A percentile compares a stretch with the other conserved stretches of the same genome.
phyloP scores from a whole-genome alignment of 2,329 filamentous ascomycete species.

The Rhinocladiella mackenziei region DNA sequence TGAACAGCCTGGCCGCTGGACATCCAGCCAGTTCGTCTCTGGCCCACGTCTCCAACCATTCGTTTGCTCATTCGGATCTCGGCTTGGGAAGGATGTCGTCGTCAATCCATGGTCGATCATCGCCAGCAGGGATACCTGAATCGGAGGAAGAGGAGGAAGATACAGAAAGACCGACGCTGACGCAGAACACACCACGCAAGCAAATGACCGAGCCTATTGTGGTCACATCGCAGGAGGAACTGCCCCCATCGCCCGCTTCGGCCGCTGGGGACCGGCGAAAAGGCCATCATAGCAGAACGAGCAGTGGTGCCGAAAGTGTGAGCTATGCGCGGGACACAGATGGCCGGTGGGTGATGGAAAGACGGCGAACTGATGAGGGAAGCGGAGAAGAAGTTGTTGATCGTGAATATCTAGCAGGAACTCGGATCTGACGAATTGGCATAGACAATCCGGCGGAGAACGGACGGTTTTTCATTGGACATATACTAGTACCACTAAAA shows the following conservation, averaged over 20 bases:
- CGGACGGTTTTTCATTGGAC: too few relatives aligned
- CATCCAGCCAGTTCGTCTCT: constrained; percentile 38
- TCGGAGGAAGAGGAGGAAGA: constrained; percentile 31
- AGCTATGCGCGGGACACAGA: constrained; percentile 35
- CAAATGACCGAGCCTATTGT: constrained; percentile 14
- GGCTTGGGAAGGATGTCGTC: constrained; percentile 12
- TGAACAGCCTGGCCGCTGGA: constrained; percentile 50
- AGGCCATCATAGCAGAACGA: constrained; percentile 34
- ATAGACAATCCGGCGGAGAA: too few relatives aligned
- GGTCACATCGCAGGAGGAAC: constrained; percentile 24
- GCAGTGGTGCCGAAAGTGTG: constrained; percentile 37
- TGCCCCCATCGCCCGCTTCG: constrained; percentile 14
- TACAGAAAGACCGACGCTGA: constrained; percentile 27
- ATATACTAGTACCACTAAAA: constrained; percentile 32
- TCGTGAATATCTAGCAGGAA: constrained; percentile 31
- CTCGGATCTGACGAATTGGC: constrained; percentile 30
- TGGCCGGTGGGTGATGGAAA: constrained; percentile 38
- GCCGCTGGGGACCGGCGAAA: constrained; percentile 15
- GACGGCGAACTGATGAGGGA: constrained; percentile 34
- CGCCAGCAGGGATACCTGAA: constrained; percentile 28
- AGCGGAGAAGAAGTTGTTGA: constrained; percentile 36
- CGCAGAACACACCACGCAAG: constrained; percentile 30
- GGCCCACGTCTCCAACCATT: constrained; percentile 31
- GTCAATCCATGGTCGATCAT: constrained; percentile 17
- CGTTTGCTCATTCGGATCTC: constrained; percentile 25